phyloP scores from a whole-genome alignment of 371 early-diverging fungal genomes.

The Capillidium rhysosporum region DNA sequence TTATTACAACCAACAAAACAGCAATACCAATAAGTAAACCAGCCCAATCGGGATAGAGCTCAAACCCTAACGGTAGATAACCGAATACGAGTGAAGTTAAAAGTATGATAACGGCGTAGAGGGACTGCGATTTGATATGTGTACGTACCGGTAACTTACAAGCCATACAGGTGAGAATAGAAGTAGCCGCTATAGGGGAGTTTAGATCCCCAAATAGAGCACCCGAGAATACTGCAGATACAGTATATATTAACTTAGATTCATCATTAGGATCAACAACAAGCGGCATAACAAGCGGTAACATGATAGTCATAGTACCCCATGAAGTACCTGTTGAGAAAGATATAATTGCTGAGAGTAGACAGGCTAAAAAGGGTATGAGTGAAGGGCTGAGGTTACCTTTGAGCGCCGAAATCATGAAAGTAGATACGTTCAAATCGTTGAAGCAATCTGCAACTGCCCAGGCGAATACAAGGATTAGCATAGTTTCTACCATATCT shows the following conservation, averaged over 20 bases:
- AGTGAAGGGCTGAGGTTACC: background rate
- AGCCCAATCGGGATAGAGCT: constrained; percentile 2
- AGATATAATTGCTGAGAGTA: constrained; percentile 1
- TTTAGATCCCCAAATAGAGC: constrained; percentile 7
- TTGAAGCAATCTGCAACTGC: constrained; percentile 1
- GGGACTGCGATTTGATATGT: constrained; percentile 5
- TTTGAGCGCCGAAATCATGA: background rate
- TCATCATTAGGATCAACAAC: background rate
- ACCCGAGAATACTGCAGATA: constrained; percentile 1
- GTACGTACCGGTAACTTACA: background rate
- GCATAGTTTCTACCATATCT: constrained; percentile 5
- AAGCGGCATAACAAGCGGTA: constrained; percentile 6
- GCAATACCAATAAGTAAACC: background rate
- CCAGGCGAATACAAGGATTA: constrained; percentile 7
- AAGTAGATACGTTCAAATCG: background rate
- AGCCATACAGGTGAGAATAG: constrained; percentile 2
- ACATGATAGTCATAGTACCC: constrained; percentile 8
- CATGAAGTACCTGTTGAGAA: constrained; percentile 7
- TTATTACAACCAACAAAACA: background rate
- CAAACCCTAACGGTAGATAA: constrained; percentile 7
- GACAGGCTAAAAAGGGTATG: background rate
- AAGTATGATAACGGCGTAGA: constrained; percentile 1
- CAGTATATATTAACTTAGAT: background rate
- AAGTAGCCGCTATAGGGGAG: constrained; percentile 6
- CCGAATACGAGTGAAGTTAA: background rate